These are phyloP conservation scores for Alternaria burnsii DNA, from an alignment of 2,329 filamentous ascomycete species.

Conservation along the genomic window DNA sequence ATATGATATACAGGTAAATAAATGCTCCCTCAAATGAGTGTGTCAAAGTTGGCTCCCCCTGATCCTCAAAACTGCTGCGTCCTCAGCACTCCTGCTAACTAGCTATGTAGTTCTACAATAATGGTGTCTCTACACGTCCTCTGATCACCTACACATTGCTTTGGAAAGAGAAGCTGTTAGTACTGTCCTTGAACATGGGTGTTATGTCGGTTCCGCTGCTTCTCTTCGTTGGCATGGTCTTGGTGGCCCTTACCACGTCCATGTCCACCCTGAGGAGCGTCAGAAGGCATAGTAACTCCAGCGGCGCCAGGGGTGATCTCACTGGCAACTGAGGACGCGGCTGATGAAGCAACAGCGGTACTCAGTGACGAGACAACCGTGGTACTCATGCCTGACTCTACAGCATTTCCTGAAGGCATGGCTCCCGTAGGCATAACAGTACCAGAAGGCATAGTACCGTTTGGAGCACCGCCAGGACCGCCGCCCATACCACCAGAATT, in stretches of 20 bases:
- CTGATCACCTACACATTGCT: slow-evolving; percentile 6
- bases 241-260: background rate
- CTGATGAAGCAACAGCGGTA: background rate
- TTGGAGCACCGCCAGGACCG: background rate
- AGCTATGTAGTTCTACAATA: background rate
- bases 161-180: background rate
- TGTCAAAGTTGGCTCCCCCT: slow-evolving; percentile 24
- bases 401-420: background rate
- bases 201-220: background rate
- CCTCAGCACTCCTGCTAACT: background rate
- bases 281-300: slow-evolving; percentile 9
- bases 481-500: background rate
- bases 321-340: background rate
- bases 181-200: background rate
- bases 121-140: slow-evolving; percentile 1
- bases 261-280: slow-evolving; percentile 8
- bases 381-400: slow-evolving; percentile 3
- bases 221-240: background rate
- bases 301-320: slow-evolving; percentile 1
- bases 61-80: background rate
- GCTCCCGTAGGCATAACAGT: slow-evolving; percentile 26
- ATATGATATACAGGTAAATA: slow-evolving; percentile 26
- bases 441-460: slow-evolving; percentile 6
- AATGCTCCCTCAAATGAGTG: slow-evolving; percentile 24
- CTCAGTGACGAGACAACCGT: background rate